Base-by-base conservation (phyloP, 2,329 filamentous ascomycete species). In the Colletotrichum sp. region DNA sequence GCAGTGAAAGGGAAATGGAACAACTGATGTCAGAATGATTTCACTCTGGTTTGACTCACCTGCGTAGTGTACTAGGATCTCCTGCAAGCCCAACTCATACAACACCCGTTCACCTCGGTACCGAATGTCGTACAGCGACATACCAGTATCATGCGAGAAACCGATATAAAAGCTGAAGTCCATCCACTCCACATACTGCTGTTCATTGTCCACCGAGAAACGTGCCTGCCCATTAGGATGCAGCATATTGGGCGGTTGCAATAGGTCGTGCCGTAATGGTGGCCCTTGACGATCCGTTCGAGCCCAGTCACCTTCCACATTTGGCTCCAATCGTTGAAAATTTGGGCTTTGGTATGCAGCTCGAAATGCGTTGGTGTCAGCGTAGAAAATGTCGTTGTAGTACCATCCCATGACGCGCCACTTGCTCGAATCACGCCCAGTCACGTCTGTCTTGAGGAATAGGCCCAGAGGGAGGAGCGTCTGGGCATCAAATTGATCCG, bases 11-110 rank as follows among this genome's bases (percentile, higher is more conserved):
- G 16, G 16, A 39, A 18, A 18, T 5, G 36, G 16, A 18, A 18
- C 15, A 18, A 18, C 7, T 39, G 16, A 18, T 39, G 7, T 39
- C 7, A 39, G 36, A 39, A 39, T 39, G 36, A 39, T 18, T 18
- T 18, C 4, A 18, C 36, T 18, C 16, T 44, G 39, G 16, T 18
- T 39, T n/a, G 18, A n/a, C 39, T 84, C 85, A 7, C 88, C 93
- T 4, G 87, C 92, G 78, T 95, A 95, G 0, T 92, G 92, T 0
- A 94, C 92, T 18, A 91, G 81, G 0, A 89, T 89, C 80, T 92
- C 90, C 79, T 92, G 88, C 0, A 92, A 81, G 5, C 87, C 87
- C 2, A 92, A 83, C 78, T 92, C 90, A 72, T 91, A 92, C 13
- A 92, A 82, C 10, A 92, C 81, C 6, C 89, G 84, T 74, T 90